Base-by-base conservation (phyloP, 139 green algal genomes). In the Mesotaenium endlicherianum region DNA sequence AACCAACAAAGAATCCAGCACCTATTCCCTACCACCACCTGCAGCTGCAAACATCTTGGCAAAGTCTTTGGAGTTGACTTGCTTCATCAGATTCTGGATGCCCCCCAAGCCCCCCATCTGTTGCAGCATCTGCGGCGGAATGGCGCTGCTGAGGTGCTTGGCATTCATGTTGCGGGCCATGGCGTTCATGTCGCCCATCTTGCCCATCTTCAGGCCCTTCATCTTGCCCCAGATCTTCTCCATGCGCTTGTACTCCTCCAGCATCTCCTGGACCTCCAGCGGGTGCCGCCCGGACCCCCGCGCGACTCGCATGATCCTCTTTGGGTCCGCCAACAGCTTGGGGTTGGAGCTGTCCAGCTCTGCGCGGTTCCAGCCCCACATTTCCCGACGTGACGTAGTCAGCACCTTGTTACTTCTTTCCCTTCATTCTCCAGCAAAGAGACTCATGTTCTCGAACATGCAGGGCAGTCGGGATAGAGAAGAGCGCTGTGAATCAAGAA, bases 171-270 rank as follows among this genome's bases (percentile, higher is more conserved):
- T 89, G 67, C 47, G 49, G n/a, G 49, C 76, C 30, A 44, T n/a
- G 60, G 40, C 42, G 43, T 75, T 92, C 91, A 97, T 96, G 68
- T 94, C 90, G 41, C 94, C 88, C 34, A 89, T 90, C n/a, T 85
- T 93, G 87, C 94, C 94, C 57, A 97, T 88, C 88, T 97, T 97
- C 71, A 97, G 92, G n/a, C 92, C 91, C 90, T 97, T 97, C 89
- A 98, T 93, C 74, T 94, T 90, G 68, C 87, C 83, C 77, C 94
- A 96, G 64, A 97, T 91, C 89, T 96, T 97, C 69, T 85, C 81
- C 86, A 98, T 92, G 20, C 92, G 89, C 88, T 95, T 95, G 92
- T 96, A 97, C 86, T 98, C 93, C 82, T 98, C 93, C 6, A 98
- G 50, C 75, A 98, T 84, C 42, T 86, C 72, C 1, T 88, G 47